phyloP scores from a whole-genome alignment of 2,329 filamentous ascomycete species.

The Akanthomyces muscarius region DNA sequence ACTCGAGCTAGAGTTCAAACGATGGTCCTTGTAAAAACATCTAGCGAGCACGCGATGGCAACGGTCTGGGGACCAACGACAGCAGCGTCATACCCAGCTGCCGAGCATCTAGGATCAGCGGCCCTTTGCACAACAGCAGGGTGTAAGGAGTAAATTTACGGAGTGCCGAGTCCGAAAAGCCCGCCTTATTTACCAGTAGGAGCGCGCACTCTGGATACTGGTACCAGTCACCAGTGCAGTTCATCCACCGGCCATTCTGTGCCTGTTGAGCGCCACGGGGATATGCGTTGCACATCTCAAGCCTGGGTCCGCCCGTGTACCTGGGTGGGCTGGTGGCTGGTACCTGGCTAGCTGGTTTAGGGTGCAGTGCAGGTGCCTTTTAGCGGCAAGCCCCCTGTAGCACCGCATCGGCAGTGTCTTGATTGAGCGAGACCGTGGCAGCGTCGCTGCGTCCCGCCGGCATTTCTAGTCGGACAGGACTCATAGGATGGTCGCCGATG shows the following conservation, averaged over 20 bases:
- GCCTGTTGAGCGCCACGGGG: neutral
- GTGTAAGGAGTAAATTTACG: too few species aligned
- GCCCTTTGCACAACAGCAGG: too few species aligned
- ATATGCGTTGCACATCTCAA: constrained; percentile 1
- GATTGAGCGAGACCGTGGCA: neutral
- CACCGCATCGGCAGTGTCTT: constrained; percentile 10
- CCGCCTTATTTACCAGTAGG: too few species aligned
- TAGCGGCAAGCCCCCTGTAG: neutral
- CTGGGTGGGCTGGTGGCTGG: constrained; percentile 1
- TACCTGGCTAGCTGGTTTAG: constrained; percentile 11
- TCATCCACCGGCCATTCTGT: neutral
- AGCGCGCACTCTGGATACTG: too few species aligned
- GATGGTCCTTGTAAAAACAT: too few species aligned
- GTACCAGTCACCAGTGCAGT: too few species aligned
- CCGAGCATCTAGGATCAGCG: too few species aligned
- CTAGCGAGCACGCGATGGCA: too few species aligned
- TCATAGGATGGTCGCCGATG: neutral
- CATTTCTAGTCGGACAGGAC: neutral
- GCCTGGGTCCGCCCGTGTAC: neutral
- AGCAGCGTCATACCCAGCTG: too few species aligned
- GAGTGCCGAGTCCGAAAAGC: too few species aligned
- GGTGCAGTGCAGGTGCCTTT: neutral
- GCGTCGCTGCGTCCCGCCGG: neutral
- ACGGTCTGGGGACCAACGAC: too few species aligned
- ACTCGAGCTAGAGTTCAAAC: too few species aligned